A percentile compares a stretch with the other conserved stretches of the same genome.
Conservation (phyloP, 208 protist genomes). For the Acanthamoeba quina region DNA sequence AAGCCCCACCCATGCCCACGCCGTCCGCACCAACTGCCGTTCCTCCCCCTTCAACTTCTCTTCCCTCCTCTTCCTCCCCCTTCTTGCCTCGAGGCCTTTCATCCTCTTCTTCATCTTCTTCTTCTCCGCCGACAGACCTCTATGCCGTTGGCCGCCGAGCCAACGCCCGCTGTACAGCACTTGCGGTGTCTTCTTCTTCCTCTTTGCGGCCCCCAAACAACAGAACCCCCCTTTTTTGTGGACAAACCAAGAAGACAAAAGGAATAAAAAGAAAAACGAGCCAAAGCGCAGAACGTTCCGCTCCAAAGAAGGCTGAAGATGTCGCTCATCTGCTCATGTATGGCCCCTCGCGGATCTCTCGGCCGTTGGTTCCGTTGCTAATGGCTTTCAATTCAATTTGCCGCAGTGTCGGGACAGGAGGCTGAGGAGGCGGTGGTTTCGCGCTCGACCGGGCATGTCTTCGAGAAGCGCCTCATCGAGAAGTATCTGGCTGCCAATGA, state of each 20-base stretch:
- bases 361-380: neutral
- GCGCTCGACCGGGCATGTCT: constrained; percentile 94
- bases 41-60: too few species aligned
- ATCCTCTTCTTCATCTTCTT: neutral
- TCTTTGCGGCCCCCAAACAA: neutral
- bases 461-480: constrained; percentile 96
- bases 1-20: too few species aligned
- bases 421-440: constrained; percentile 97
- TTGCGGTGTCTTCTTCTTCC: neutral
- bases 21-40: too few species aligned
- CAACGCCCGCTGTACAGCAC: too few species aligned
- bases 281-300: neutral
- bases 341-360: neutral
- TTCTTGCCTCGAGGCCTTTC: neutral
- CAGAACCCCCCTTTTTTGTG: too few species aligned
- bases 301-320: neutral
- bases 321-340: constrained; percentile 22
- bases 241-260: too few species aligned
- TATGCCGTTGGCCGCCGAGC: too few species aligned
- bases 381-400: neutral
- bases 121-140: neutral
- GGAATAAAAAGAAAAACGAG: too few species aligned
- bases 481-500: constrained; percentile 94
- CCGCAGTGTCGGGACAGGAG: constrained; percentile 89
- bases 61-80: neutral